Conservation (phyloP, 129 eudicot species). For the Saposhnikovia divaricata region DNA sequence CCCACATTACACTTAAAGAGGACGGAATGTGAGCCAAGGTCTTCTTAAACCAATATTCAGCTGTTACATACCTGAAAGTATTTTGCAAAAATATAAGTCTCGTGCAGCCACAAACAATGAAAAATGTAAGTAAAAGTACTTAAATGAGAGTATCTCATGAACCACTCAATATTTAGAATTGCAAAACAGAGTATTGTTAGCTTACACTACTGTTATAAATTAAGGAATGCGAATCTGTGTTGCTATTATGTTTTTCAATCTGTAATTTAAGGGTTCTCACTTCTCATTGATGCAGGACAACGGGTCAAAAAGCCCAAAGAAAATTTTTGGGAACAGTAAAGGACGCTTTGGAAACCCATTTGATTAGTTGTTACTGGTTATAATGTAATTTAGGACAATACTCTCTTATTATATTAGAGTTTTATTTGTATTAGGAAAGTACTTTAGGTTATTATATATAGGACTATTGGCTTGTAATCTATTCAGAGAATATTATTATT, state of each 20-base stretch:
- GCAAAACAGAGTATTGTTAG: not conserved
- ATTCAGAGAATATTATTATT: too few species aligned
- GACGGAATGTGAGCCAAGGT: slow-evolving; percentile 71
- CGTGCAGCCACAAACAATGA: not conserved
- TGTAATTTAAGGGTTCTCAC: not conserved
- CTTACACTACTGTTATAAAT: not conserved
- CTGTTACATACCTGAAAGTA: slow-evolving; percentile 62
- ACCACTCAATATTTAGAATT: not conserved
- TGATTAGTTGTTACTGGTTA: too few species aligned
- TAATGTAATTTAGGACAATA: too few species aligned
- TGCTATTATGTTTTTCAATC: not conserved
- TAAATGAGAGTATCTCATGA: not conserved
- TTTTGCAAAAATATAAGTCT: slow-evolving; percentile 4
- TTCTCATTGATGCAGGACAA: not conserved
- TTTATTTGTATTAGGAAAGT: too few species aligned
- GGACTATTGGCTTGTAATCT: too few species aligned
- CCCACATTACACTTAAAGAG: slow-evolving; percentile 84
- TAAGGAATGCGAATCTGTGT: not conserved
- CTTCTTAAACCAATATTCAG: slow-evolving; percentile 91
- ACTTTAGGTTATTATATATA: too few species aligned
- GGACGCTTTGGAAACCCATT: too few species aligned
- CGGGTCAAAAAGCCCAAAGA: too few species aligned
- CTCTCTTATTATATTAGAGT: too few species aligned
- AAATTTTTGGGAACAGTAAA: too few species aligned
- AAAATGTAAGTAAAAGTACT: not conserved